Conservation (phyloP, 257 asterid species). For the Nicotiana knightiana region DNA sequence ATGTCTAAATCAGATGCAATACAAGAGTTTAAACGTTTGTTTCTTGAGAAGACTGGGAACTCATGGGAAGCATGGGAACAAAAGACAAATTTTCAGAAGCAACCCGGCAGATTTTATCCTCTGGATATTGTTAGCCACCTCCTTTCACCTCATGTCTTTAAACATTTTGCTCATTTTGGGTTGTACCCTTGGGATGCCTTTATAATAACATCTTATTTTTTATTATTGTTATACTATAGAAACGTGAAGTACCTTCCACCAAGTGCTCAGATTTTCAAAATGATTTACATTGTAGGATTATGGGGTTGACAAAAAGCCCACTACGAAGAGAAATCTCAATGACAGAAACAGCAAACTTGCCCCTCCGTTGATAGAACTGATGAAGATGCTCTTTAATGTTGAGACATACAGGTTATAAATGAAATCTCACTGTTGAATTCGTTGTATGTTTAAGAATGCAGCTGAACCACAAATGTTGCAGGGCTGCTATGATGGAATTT, state of each 20-base stretch:
- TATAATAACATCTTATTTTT: not conserved
- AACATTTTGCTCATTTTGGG: not conserved
- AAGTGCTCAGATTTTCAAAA: constrained; percentile 10
- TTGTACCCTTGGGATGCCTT: not conserved
- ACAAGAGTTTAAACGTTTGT: constrained; percentile 69
- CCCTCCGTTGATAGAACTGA: constrained; percentile 65
- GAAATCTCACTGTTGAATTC: constrained; percentile 6
- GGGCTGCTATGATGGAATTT: constrained; percentile 99
- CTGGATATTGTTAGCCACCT: constrained; percentile 66
- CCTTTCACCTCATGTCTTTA: constrained; percentile 1
- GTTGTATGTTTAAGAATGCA: constrained; percentile 14
- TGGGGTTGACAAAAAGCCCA: constrained; percentile 55
- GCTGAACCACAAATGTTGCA: constrained; percentile 29
- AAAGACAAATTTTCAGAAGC: constrained; percentile 60
- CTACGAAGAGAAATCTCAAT: constrained; percentile 52
- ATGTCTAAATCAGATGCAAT: constrained; percentile 64
- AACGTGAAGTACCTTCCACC: not conserved
- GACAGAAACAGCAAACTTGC: constrained; percentile 62
- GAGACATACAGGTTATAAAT: constrained; percentile 77
- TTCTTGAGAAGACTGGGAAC: constrained; percentile 90
- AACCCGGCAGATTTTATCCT: constrained; percentile 87
- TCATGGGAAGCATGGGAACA: constrained; percentile 84
- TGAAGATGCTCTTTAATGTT: constrained; percentile 91
- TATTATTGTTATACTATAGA: not conserved
- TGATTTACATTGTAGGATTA: constrained; percentile 62